These are phyloP conservation scores for Biscogniauxia marginata DNA, from an alignment of 2,329 filamentous ascomycete species.

Conservation along the genomic window DNA sequence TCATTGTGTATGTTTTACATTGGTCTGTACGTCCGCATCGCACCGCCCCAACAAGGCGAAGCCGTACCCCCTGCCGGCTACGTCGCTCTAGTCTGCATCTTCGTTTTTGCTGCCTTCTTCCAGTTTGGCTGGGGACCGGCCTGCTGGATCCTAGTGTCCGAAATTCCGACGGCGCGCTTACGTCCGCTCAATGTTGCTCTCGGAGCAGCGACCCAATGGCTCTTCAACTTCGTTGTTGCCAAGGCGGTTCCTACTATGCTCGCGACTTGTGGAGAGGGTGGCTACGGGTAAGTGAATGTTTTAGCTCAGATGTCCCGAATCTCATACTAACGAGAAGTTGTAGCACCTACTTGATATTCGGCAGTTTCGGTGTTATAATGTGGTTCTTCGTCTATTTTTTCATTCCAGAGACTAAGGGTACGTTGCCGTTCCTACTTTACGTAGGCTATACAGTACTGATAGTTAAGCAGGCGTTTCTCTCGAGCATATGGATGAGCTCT, in stretches of 20 bases:
- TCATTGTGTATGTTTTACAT: constrained; percentile 64
- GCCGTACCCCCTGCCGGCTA: constrained; percentile 61
- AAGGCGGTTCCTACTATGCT: constrained; percentile 65
- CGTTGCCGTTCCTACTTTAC: neutral
- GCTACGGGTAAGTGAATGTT: constrained; percentile 37
- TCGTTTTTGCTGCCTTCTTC: constrained; percentile 67
- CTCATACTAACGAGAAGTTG: constrained; percentile 8
- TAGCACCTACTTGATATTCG: constrained; percentile 60
- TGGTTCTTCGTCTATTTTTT: constrained; percentile 61
- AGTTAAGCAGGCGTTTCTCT: constrained; percentile 51
- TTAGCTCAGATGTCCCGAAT: neutral
- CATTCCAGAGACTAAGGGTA: constrained; percentile 41
- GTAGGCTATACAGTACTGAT: constrained; percentile 31
- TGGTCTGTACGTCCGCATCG: constrained; percentile 61
- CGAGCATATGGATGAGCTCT: constrained; percentile 59
- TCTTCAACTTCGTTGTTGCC: constrained; percentile 66
- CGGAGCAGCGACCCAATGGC: constrained; percentile 61
- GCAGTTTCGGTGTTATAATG: constrained; percentile 61
- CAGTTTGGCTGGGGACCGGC: constrained; percentile 65
- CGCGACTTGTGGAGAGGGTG: constrained; percentile 38
- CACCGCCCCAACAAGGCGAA: constrained; percentile 47
- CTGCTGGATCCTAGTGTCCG: constrained; percentile 63
- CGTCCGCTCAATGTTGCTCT: constrained; percentile 53
- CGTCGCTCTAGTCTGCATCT: constrained; percentile 65
- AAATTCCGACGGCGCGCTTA: constrained; percentile 62